These are phyloP conservation scores for Aureobasidium mangrovei DNA, from an alignment of 2,329 filamentous ascomycete species.

Conservation along the genomic window DNA sequence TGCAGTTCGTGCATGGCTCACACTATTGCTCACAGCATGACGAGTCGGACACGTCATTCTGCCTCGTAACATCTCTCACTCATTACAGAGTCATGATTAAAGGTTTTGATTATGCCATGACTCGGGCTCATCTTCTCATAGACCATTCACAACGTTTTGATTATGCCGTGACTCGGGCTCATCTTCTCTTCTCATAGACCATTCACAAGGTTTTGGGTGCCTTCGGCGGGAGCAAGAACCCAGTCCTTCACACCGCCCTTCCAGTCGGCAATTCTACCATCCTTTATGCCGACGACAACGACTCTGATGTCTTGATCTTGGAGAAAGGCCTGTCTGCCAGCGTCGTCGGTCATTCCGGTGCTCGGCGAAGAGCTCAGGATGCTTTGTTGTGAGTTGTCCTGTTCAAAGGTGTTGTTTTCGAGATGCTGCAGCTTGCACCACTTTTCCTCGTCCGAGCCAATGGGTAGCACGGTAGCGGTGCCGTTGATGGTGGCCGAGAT, in stretches of 20 bases:
- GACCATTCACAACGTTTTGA: neutral
- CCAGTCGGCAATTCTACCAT: slow-evolving; percentile 87
- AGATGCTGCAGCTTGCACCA: slow-evolving; percentile 79
- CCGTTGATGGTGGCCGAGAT: slow-evolving; percentile 94
- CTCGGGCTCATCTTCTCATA: neutral
- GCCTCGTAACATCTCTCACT: too few species aligned
- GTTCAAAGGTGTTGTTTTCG: slow-evolving; percentile 67
- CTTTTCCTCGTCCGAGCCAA: slow-evolving; percentile 69
- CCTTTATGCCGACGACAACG: slow-evolving; percentile 73
- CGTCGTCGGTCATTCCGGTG: slow-evolving; percentile 26
- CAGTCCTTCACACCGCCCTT: slow-evolving; percentile 89
- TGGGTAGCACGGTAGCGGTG: slow-evolving; percentile 62
- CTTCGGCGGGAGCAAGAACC: slow-evolving; percentile 24
- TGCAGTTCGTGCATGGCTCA: too few species aligned
- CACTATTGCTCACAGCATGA: too few species aligned
- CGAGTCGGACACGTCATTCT: too few species aligned
- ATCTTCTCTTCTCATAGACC: neutral
- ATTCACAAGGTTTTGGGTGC: neutral
- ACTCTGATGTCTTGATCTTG: slow-evolving; percentile 78
- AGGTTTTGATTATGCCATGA: neutral
- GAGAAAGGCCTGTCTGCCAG: slow-evolving; percentile 57
- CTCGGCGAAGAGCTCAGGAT: slow-evolving; percentile 5
- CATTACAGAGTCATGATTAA: neutral
- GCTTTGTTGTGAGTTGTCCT: slow-evolving; percentile 16
- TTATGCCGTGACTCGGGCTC: neutral